These are phyloP conservation scores for Umbellularia californica DNA, from an alignment of 164 flowering plant genomes.

Conservation along the genomic window DNA sequence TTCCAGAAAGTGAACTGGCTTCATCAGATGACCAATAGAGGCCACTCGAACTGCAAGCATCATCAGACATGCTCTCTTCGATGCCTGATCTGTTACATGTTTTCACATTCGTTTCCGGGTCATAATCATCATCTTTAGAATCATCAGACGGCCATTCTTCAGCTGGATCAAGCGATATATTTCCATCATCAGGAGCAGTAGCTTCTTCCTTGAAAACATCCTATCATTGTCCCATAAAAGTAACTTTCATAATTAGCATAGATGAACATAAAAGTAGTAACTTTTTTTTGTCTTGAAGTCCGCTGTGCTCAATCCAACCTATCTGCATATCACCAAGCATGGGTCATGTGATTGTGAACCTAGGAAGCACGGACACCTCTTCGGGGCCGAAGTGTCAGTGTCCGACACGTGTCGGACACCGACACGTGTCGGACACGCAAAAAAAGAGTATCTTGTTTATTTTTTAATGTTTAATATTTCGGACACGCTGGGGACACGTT, in stretches of 20 bases:
- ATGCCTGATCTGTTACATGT: constrained; percentile 30
- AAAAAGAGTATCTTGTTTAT: too few relatives aligned
- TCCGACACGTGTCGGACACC: too few relatives aligned
- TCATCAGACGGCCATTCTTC: constrained; percentile 98
- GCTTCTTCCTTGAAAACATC: constrained; percentile 90
- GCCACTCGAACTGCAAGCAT: constrained; percentile 47
- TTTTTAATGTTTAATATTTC: too few relatives aligned
- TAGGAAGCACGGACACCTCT: too few relatives aligned
- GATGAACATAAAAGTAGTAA: neutral
- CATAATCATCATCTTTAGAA: constrained; percentile 88
- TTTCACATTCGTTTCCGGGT: constrained; percentile 57
- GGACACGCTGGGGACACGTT: too few relatives aligned
- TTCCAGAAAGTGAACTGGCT: constrained; percentile 19
- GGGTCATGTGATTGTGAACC: neutral
- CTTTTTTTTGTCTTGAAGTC: neutral
- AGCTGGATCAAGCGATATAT: constrained; percentile 36
- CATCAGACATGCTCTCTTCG: constrained; percentile 42
- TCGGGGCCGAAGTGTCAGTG: too few relatives aligned
- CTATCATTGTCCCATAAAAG: constrained; percentile 28
- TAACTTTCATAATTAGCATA: neutral
- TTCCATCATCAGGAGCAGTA: constrained; percentile 41
- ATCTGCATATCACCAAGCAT: neutral
- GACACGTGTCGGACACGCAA: too few relatives aligned
- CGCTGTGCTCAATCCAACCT: neutral
- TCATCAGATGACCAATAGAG: constrained; percentile 67